Evolutionary conservation across 148 eudicot genomes (phyloP), one percentile per base, ranked within the genome.

Genomic region (Diospyros lotus): DNA sequence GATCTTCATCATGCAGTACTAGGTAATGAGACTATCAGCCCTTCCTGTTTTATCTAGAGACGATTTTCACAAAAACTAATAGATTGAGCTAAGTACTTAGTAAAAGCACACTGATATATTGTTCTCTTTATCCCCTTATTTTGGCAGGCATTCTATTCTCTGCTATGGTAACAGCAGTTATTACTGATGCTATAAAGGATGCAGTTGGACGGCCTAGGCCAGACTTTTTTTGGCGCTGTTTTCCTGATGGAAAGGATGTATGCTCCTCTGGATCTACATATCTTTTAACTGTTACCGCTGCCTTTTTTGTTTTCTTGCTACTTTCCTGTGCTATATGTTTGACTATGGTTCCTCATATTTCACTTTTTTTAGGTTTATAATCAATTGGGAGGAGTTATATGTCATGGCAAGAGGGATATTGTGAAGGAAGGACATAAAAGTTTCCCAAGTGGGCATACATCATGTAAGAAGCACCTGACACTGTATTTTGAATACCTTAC

Each of bases 161-260:
- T 40, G 52, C 61, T 75, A 11, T 83, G 46, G 12, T 86, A 65
- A 81, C 88, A 13, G 78, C 58, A 9, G 88, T 83, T 5, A 39
- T 81, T 55, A 82, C 86, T 4, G 80, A 74, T 69, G 74, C 82
- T 13, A 46, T 82, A 69, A 85, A 85, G 78, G 80, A 61, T 73
- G 86, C 86, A 38, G 77, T 80, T n/a, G 88, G 88, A 69, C 79
- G 88, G 45, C 86, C 86, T 65, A 76, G 86, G 40, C 88, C 88
- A 2, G 75, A 85, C 76, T 85, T 85, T 61, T 85, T 85, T 72
- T 82, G 86, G 88, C 77, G 86, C 56, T 85, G 88, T 77, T 85
- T 85, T 74, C 88, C 88, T 9, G 88, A 85, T 78, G 88, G 88
- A 69, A 82, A 72, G 11, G 88, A 80, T 53, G 88, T 85, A 78